Percentiles rank a stretch among this genome's conserved stretches.
Evolutionary conservation across 2,329 filamentous ascomycete species (phyloP).

Genomic region (Apiospora marii): DNA sequence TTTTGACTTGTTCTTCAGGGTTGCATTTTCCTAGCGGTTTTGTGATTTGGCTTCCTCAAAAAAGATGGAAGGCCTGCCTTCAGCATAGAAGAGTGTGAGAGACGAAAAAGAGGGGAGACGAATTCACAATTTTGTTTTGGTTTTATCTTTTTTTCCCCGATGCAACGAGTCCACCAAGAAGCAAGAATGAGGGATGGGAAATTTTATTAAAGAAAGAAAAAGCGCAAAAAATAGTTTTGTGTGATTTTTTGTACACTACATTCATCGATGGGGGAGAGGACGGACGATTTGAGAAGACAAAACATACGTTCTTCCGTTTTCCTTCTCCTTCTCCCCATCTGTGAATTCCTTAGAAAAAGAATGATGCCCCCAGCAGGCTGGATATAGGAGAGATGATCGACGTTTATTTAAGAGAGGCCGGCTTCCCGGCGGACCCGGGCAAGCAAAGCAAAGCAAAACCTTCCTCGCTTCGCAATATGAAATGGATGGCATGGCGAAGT

Average conservation of each 20-base stretch:
- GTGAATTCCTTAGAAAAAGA: background rate
- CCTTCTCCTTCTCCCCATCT: background rate
- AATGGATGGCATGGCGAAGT: background rate
- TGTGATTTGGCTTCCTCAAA: conserved; percentile 17
- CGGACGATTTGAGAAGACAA: background rate
- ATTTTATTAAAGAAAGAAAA: conserved; percentile 7
- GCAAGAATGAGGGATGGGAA: background rate
- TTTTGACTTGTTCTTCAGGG: conserved; percentile 22
- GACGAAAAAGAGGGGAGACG: background rate
- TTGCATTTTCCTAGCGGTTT: conserved; percentile 21
- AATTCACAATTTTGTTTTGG: background rate
- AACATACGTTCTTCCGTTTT: background rate
- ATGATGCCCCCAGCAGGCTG: conserved; percentile 20
- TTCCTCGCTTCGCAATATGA: background rate
- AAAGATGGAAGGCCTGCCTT: conserved; percentile 11
- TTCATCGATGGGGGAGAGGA: background rate
- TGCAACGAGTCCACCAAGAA: background rate
- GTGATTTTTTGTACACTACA: conserved; percentile 21
- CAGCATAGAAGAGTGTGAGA: conserved; percentile 8
- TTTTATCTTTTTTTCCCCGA: background rate
- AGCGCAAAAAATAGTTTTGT: conserved; percentile 20
- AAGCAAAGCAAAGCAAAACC: background rate
- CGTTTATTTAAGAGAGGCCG: background rate
- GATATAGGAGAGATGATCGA: conserved; percentile 7
- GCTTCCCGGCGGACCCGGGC: background rate